A percentile compares a stretch with the other conserved stretches of the same genome.
Conservation (phyloP, 176 grass and related monocot genomes). For the Eremochloa ophiuroides region DNA sequence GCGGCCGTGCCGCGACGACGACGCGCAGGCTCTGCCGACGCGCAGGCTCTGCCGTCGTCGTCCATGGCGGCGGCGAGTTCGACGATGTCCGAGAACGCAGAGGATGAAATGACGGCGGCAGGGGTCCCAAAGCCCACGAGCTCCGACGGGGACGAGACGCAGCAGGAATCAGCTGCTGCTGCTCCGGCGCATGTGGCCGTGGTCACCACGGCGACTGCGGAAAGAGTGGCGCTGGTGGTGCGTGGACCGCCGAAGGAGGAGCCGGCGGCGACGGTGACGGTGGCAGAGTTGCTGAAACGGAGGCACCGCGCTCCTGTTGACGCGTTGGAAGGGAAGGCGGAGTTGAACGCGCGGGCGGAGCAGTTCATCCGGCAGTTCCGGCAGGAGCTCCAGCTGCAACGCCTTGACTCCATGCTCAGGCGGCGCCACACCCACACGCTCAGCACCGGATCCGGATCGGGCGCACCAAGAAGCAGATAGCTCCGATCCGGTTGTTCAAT, state of each 20-base stretch:
- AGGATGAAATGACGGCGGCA: not conserved
- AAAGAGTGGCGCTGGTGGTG: no score
- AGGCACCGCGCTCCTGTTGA: not conserved
- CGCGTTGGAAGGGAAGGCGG: constrained; percentile 3
- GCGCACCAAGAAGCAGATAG: not conserved
- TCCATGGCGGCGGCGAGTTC: constrained; percentile 5
- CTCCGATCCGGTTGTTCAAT: not conserved
- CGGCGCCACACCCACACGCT: not conserved
- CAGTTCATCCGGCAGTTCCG: constrained; percentile 31
- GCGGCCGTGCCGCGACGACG: not conserved
- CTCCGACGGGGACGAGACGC: not conserved
- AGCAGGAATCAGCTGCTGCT: no score
- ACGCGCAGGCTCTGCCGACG: not conserved
- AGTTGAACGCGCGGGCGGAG: constrained; percentile 38
- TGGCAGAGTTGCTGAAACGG: not conserved
- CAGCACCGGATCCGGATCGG: not conserved
- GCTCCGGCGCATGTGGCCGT: no score
- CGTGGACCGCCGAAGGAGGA: not conserved
- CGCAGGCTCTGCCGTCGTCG: constrained; percentile 32
- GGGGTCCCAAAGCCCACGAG: not conserved
- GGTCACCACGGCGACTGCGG: not conserved
- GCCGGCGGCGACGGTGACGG: not conserved
- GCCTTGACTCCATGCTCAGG: constrained; percentile 24
- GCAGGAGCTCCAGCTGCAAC: constrained; percentile 36
- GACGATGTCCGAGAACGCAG: not conserved